These are phyloP conservation scores for Coemansia sp. DNA, from an alignment of 192 early-diverging fungal genomes.

Conservation along the genomic window DNA sequence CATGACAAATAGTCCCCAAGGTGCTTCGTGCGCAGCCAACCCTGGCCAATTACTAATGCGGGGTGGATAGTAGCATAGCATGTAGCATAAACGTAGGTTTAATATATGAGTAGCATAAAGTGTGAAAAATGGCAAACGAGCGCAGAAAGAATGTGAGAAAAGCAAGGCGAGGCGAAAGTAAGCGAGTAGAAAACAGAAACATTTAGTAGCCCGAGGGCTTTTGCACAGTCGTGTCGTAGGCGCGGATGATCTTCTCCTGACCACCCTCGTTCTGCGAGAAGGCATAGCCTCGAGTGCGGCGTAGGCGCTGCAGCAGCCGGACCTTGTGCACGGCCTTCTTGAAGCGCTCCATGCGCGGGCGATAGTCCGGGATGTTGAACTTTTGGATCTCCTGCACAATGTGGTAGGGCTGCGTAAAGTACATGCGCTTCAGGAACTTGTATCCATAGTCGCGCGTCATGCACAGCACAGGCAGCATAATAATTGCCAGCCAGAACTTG, in stretches of 20 bases:
- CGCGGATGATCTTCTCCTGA: conserved; percentile 78
- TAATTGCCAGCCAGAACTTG: conserved; percentile 83
- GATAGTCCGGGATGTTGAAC: conserved; percentile 97
- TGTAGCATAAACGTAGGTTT: neutral
- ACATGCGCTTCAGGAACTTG: conserved; percentile 89
- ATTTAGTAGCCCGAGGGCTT: conserved; percentile 60
- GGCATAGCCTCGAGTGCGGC: conserved; percentile 91
- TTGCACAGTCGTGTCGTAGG: conserved; percentile 70
- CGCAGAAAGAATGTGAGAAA: neutral
- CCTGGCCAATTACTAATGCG: neutral
- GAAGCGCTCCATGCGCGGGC: conserved; percentile 98
- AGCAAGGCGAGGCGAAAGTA: neutral
- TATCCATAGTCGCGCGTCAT: conserved; percentile 87
- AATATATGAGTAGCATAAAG: neutral
- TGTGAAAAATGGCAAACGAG: neutral
- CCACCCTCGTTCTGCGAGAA: conserved; percentile 97
- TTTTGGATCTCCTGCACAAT: conserved; percentile 99
- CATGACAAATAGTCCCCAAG: neutral
- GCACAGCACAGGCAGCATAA: conserved; percentile 81
- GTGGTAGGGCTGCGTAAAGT: conserved; percentile 82
- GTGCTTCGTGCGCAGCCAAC: neutral
- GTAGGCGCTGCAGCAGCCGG: conserved; percentile 85
- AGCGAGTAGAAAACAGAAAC: neutral
- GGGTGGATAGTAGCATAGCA: neutral
- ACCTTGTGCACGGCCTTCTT: conserved; percentile 99